Percentiles rank a stretch among this genome's conserved stretches.
phyloP scores from a whole-genome alignment of 148 eudicot species.

The Euryodendron excelsum region DNA sequence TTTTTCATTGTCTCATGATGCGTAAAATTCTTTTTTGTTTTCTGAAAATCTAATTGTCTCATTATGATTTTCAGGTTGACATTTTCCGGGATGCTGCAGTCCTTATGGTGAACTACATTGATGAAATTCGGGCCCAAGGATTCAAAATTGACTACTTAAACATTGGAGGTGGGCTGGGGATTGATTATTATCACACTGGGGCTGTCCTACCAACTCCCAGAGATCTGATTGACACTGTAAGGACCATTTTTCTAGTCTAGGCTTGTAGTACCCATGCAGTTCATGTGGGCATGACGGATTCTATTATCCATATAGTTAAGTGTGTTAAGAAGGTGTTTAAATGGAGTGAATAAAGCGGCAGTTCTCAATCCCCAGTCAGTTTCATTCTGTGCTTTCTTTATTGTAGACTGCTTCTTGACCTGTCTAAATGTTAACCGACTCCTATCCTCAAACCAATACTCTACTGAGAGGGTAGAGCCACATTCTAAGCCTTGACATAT shows the following conservation, averaged over 20 bases:
- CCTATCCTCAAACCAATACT: too few relatives aligned
- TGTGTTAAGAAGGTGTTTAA: neutral
- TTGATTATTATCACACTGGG: slow-evolving; percentile 84
- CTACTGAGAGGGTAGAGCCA: too few relatives aligned
- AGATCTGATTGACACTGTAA: slow-evolving; percentile 85
- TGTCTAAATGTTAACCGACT: too few relatives aligned
- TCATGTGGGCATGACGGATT: neutral
- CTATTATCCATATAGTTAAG: neutral
- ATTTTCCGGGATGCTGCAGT: slow-evolving; percentile 93
- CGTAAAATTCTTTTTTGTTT: neutral
- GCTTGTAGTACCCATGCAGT: neutral
- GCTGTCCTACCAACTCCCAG: slow-evolving; percentile 87
- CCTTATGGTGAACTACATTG: slow-evolving; percentile 85
- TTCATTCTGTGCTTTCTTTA: neutral
- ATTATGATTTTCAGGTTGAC: slow-evolving; percentile 57
- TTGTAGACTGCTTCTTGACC: neutral
- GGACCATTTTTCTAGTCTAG: slow-evolving; percentile 18
- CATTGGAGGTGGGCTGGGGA: slow-evolving; percentile 97
- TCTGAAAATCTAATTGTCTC: neutral
- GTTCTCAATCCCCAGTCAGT: neutral
- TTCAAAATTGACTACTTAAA: slow-evolving; percentile 82
- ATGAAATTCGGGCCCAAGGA: slow-evolving; percentile 84
- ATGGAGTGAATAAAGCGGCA: neutral
- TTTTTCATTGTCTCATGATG: neutral
- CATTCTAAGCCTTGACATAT: neutral